Evolutionary conservation across 768 basidiomycete species (phyloP), one percentile per base, ranked within the genome.

Genomic region (Sarcodon sp.): DNA sequence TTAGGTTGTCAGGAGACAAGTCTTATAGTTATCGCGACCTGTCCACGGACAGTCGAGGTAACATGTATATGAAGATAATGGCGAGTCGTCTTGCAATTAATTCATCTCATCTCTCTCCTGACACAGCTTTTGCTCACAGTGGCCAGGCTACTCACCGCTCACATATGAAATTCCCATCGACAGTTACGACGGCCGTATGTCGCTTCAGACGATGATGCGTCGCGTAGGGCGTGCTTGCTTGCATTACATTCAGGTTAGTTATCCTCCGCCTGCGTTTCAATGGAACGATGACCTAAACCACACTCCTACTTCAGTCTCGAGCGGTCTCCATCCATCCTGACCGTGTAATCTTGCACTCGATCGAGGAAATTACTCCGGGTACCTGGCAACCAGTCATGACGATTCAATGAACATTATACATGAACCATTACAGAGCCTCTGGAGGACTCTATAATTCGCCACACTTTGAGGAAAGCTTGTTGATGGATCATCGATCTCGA

Each of bases 141-240:
- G 83, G 83, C 67, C 74, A 38, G 83, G 83, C 1, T 83, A 84
- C 56, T 62, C 70, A 37, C 72, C 82, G 7, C 70, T 83, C 61
- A 83, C 80, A 37, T 87, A 85, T 53, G 80, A 85, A 57, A 77
- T 87, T 39, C 83, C 84, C 1, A 64, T 85, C 39, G 80, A 84
- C 54, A 71, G 71, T 9, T 81, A 80, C 55, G 73, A 76, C 48
- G 77, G 80, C 32, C 76, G 75, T 41, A 72, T 81, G 36, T 77
- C 77, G 56, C 66, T 86, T 34, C 72, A 77, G 61, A 80, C 80
- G 5, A 71, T 87, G 31, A 77, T 79, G 44, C 70, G 84, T 56
- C 71, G 84, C 47, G 75, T 83, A 44, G 77, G 77, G 12, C 71
- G 84, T 52, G 82, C 81, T 44, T 80, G 79, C 61, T 71, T 80